Evolutionary conservation across 2,329 filamentous ascomycete species (phyloP), one percentile per base, ranked within the genome.

Genomic region (Teratosphaeria destructans): DNA sequence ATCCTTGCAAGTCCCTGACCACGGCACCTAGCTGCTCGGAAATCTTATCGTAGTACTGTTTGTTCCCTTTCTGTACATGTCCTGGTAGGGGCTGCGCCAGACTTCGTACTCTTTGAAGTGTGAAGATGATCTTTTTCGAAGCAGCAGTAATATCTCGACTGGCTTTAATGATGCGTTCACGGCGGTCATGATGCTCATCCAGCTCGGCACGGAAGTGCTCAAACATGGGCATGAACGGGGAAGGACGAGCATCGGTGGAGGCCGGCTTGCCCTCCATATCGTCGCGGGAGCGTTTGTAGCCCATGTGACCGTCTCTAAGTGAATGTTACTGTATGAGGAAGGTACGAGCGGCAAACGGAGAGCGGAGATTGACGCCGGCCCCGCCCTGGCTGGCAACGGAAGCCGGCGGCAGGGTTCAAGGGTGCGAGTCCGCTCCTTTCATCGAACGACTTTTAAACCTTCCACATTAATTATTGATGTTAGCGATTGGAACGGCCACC

Each of bases 51-150:
- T 90, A 82, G 62, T 89, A 88, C 16, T 83, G 78, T 56, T 84
- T 77, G 58, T 89, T 86, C 65, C 91, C 88, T 70, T 86, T 84
- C 61, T 82, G 77, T 59, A 93, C 89, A 64, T 84, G 80, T 37
- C 78, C 71, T 0, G 90, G 89, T 26, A 96, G 78, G 12, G 82
- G 76, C 61, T 81, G 74, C 63, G 83, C 81, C 11, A 80, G 64
- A 29, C 68, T 77, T 64, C 87, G 86, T 59, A 89, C 83, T 69
- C 89, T 83, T 74, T 94, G 89, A n/a, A 94, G 76, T 1, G 88
- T 83, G 73, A 94, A 94, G 66, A 94, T 94, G 61, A 97, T 95
- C 78, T 97, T 99, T 80, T 99, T 99, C 75, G 90, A 96, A 58
- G 91, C 79, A 0, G 90, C 91, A 6, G 94, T 99, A 60, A 99